Conservation (phyloP, 106 monocot genomes). For the Gastrodia elata region DNA sequence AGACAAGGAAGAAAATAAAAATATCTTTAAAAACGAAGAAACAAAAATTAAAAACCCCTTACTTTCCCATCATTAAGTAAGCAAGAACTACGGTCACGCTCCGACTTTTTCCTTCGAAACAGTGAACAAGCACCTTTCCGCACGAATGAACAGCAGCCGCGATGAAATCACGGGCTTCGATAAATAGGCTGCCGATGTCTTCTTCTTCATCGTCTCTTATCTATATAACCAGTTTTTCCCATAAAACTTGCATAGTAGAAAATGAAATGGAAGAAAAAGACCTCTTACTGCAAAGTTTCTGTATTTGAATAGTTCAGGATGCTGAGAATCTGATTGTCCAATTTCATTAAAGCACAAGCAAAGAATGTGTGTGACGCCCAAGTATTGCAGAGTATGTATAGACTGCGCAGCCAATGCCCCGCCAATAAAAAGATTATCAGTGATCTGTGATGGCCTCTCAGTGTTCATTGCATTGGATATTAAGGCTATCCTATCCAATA, state of each 20-base stretch:
- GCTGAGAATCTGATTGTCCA: conserved; percentile 91
- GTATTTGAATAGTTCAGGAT: conserved; percentile 80
- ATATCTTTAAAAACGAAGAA: not conserved
- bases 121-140: conserved; percentile 82
- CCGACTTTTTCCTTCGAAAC: conserved; percentile 95
- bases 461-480: conserved; percentile 84
- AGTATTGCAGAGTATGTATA: conserved; percentile 62
- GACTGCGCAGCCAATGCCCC: conserved; percentile 84
- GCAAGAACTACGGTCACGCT: conserved; percentile 84
- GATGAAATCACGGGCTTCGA: conserved; percentile 63
- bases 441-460: conserved; percentile 68
- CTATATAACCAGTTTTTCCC: conserved; percentile 32
- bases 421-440: conserved; percentile 70
- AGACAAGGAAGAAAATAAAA: not conserved
- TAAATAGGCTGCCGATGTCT: conserved; percentile 63
- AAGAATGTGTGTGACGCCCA: conserved; percentile 84
- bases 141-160: conserved; percentile 39
- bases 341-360: conserved; percentile 96
- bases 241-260: not conserved
- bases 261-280: conserved; percentile 9
- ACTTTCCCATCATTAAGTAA: conserved; percentile 82
- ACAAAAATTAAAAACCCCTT: conserved; percentile 9
- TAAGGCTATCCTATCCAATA: conserved; percentile 75
- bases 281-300: conserved; percentile 77
- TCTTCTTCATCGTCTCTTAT: conserved; percentile 78